phyloP scores from a whole-genome alignment of 2,329 filamentous ascomycete species.

The Calonectria pauciramosa region DNA sequence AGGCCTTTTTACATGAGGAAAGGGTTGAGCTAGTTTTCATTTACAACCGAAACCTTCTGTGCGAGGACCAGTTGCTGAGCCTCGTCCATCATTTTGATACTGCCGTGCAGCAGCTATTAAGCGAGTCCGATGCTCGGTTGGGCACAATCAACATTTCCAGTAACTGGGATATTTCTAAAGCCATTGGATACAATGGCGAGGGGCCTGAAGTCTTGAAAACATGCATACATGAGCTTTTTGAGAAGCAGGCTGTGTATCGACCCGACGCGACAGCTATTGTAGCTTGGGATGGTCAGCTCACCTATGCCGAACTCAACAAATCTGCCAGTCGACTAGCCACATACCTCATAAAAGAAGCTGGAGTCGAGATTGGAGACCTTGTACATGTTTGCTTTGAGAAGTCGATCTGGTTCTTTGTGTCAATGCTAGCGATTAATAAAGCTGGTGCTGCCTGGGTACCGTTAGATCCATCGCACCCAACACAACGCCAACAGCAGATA shows the following conservation, averaged over 20 bases:
- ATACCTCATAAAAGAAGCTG: conserved; percentile 15
- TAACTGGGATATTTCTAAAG: neutral
- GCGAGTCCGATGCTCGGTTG: neutral
- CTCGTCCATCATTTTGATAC: neutral
- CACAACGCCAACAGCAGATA: conserved; percentile 10
- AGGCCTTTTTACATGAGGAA: neutral
- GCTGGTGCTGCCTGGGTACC: conserved; percentile 19
- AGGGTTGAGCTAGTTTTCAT: conserved; percentile 36
- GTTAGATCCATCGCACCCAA: conserved; percentile 12
- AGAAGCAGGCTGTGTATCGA: conserved; percentile 14
- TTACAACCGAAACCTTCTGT: conserved; percentile 17
- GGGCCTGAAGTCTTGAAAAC: neutral
- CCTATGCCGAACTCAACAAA: conserved; percentile 33
- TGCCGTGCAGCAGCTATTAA: neutral
- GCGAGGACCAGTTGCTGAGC: neutral
- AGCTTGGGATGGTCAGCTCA: conserved; percentile 47
- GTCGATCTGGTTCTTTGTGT: conserved; percentile 14
- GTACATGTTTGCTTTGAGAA: conserved; percentile 23
- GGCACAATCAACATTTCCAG: neutral
- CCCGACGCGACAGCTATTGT: conserved; percentile 33
- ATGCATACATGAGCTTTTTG: conserved; percentile 39
- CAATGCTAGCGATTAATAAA: conserved; percentile 19
- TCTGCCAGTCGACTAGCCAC: conserved; percentile 17
- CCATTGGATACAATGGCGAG: conserved; percentile 3
- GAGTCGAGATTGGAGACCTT: conserved; percentile 18